Conservation (phyloP, 2,329 filamentous ascomycete species). For the Aspergillus glaucus region DNA sequence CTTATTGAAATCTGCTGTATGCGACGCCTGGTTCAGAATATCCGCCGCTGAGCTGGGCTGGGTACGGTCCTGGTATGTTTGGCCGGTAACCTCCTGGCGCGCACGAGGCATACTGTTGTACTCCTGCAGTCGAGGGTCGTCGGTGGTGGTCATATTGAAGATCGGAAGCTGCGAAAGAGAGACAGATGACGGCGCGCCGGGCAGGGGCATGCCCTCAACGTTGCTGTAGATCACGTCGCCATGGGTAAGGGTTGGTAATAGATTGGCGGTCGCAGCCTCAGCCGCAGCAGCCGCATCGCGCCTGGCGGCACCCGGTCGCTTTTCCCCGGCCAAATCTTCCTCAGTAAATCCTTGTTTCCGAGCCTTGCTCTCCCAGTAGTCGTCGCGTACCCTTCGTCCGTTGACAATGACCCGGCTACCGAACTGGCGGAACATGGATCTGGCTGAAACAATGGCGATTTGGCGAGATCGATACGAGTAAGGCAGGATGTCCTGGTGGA, state of each 20-base stretch:
- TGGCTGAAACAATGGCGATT: constrained; percentile 94
- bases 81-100: constrained; percentile 81
- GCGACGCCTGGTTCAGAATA: constrained; percentile 76
- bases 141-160: constrained; percentile 75
- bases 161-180: constrained; percentile 69
- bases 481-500: constrained; percentile 87
- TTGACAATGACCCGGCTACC: constrained; percentile 88
- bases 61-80: constrained; percentile 80
- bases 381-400: constrained; percentile 85
- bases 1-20: constrained; percentile 88
- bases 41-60: constrained; percentile 70
- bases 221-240: constrained; percentile 86
- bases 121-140: constrained; percentile 70
- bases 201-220: constrained; percentile 62
- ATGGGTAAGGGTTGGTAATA: constrained; percentile 60
- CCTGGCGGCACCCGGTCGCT: constrained; percentile 86
- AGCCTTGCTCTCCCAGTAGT: constrained; percentile 98
- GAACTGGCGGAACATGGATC: constrained; percentile 98
- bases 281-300: constrained; percentile 74
- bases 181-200: constrained; percentile 61
- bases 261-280: constrained; percentile 55
- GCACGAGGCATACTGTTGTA: constrained; percentile 78
- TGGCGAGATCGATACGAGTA: constrained; percentile 98
- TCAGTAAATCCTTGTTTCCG: constrained; percentile 97
- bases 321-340: constrained; percentile 90